Percentiles rank a stretch among this genome's conserved stretches.
phyloP scores from a whole-genome alignment of 2,329 filamentous ascomycete species.

The Xylaria polymorpha region DNA sequence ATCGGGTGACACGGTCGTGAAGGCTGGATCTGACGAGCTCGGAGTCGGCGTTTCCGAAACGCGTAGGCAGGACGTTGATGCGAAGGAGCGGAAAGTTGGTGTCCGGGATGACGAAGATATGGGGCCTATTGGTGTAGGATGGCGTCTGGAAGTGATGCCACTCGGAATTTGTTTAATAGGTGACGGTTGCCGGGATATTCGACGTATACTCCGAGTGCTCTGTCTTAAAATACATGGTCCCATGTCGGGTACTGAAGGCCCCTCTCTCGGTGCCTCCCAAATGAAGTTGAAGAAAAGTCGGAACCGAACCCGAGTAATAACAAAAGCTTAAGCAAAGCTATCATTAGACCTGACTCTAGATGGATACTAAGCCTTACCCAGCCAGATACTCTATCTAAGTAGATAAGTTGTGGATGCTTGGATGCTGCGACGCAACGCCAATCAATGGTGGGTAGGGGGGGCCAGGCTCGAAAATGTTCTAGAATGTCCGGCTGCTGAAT shows the following conservation, averaged over 20 bases:
- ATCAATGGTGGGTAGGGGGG: not conserved
- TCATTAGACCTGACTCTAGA: not conserved
- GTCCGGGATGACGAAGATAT: conserved; percentile 1
- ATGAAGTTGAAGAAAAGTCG: not conserved
- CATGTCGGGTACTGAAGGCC: conserved; percentile 22
- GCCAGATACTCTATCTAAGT: not conserved
- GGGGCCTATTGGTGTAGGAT: conserved; percentile 3
- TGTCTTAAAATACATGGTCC: conserved; percentile 16
- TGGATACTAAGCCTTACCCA: not conserved
- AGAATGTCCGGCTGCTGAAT: conserved; percentile 2
- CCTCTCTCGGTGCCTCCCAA: not conserved
- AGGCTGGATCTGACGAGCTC: conserved; percentile 46
- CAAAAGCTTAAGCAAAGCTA: not conserved
- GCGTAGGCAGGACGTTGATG: conserved; percentile 13
- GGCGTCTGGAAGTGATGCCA: conserved; percentile 4
- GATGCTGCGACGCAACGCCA: not conserved
- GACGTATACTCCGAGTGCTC: conserved; percentile 25
- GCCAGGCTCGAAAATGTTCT: conserved; percentile 14
- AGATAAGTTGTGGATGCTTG: not conserved
- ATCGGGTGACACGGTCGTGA: conserved; percentile 82
- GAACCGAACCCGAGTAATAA: not conserved
- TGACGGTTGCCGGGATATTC: conserved; percentile 12
- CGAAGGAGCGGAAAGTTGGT: conserved; percentile 22
- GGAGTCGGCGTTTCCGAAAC: conserved; percentile 36
- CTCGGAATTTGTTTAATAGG: conserved; percentile 17